Conservation (phyloP, 2,329 filamentous ascomycete species). For the Colletotrichum godetiae region DNA sequence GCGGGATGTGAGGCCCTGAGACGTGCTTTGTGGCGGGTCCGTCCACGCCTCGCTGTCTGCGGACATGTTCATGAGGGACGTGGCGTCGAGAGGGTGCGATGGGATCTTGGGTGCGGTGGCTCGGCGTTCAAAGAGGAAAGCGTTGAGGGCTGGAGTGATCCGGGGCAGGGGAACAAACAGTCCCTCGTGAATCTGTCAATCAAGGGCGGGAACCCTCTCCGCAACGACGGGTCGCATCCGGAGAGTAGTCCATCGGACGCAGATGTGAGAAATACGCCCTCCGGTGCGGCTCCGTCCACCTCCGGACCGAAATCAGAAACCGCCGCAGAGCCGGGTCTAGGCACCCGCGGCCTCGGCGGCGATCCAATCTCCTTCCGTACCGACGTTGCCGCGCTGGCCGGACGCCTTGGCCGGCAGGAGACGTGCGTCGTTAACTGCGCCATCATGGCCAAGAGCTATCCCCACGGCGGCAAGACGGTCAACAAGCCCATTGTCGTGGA, state of each 20-base stretch:
- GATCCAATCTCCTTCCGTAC: conserved; percentile 53
- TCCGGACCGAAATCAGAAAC: background rate
- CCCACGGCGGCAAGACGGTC: conserved; percentile 73
- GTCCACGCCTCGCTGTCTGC: conserved; percentile 74
- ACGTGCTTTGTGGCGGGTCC: conserved; percentile 67
- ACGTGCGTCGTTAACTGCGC: conserved; percentile 86
- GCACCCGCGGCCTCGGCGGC: conserved; percentile 53
- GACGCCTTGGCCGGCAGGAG: conserved; percentile 65
- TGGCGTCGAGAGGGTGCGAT: conserved; percentile 71
- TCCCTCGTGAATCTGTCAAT: conserved; percentile 72
- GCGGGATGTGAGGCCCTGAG: conserved; percentile 72
- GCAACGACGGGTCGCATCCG: conserved; percentile 56
- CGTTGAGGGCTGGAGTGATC: conserved; percentile 67
- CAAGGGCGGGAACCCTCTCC: conserved; percentile 52
- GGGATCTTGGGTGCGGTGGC: conserved; percentile 60
- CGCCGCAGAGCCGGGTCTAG: conserved; percentile 38
- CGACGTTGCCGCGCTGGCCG: conserved; percentile 53
- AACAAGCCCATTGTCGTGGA: conserved; percentile 90
- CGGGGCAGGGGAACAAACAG: conserved; percentile 67
- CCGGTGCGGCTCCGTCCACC: too few species aligned
- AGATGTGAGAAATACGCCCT: too few species aligned
- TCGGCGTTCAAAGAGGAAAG: conserved; percentile 57
- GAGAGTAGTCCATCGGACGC: too few species aligned
- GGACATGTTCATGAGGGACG: conserved; percentile 79
- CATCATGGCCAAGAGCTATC: conserved; percentile 76